A percentile compares a stretch with the other conserved stretches of the same genome.
phyloP scores from a whole-genome alignment of 75 land plant species.

The Chamaecyparis obtusa region DNA sequence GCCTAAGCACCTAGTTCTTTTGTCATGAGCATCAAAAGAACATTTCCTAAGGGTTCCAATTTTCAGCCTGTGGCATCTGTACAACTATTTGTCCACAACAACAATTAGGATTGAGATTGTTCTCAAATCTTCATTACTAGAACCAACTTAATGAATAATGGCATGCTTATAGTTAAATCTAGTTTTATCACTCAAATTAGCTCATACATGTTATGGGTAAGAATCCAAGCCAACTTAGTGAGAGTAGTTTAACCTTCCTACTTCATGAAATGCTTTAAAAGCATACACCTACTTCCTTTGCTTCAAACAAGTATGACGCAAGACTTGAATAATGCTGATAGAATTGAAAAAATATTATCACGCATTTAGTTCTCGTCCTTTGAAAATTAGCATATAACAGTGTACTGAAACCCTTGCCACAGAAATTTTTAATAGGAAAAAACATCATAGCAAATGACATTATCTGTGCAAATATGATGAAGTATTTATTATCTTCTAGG shows the following conservation, averaged over 20 bases:
- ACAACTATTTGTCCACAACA: neutral
- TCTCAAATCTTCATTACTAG: neutral
- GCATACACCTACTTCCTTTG: neutral
- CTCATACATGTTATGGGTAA: neutral
- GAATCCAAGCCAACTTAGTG: neutral
- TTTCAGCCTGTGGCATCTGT: neutral
- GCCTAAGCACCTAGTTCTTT: neutral
- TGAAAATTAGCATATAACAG: neutral
- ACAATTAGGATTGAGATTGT: neutral
- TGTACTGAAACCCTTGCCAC: neutral
- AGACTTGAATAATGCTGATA: neutral
- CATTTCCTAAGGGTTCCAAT: neutral
- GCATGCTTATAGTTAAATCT: neutral
- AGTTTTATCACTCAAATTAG: neutral
- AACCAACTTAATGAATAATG: neutral
- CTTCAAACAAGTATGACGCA: neutral
- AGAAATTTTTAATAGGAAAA: neutral
- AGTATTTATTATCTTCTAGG: neutral
- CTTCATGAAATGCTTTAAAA: neutral
- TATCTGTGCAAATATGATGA: neutral
- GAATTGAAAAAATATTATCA: neutral
- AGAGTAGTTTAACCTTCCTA: neutral
- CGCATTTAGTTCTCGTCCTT: neutral
- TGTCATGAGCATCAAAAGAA: neutral
- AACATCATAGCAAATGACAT: neutral